These are phyloP conservation scores for Pythium folliculosum DNA, from an alignment of 352 stramenopile genomes.

Conservation along the genomic window DNA sequence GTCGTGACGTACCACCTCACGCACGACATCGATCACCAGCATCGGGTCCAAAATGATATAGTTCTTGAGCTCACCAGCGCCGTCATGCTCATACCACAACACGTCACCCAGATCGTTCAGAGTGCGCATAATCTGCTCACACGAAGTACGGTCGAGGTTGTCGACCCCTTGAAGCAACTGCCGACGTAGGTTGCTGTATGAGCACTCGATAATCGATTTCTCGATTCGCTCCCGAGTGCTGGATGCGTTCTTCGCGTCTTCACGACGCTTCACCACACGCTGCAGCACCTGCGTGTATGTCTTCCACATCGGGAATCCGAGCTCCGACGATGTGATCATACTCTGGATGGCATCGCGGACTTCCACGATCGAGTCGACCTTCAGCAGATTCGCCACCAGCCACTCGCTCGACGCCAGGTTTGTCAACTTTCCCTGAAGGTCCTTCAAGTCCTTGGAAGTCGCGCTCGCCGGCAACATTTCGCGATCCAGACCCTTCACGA, in stretches of 20 bases:
- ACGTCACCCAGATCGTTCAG: conserved; percentile 26
- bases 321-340: neutral
- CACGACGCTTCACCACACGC: neutral
- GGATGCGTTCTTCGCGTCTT: neutral
- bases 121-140: conserved; percentile 21
- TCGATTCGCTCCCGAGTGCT: conserved; percentile 2
- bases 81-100: conserved; percentile 24
- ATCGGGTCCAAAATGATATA: conserved; percentile 26
- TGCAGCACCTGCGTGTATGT: neutral
- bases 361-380: neutral
- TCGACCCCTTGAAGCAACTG: conserved; percentile 16
- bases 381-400: neutral
- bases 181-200: neutral
- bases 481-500: neutral
- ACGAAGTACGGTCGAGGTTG: neutral
- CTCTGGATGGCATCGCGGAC: neutral
- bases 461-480: neutral
- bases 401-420: conserved; percentile 6
- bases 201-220: neutral
- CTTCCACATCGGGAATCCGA: conserved; percentile 22
- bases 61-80: conserved; percentile 10
- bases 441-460: neutral
- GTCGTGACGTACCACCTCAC: conserved; percentile 21
- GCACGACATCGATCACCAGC: conserved; percentile 34
- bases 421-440: neutral